Conservation (phyloP, 345 rosid genomes). For the Aquilaria sinensis region DNA sequence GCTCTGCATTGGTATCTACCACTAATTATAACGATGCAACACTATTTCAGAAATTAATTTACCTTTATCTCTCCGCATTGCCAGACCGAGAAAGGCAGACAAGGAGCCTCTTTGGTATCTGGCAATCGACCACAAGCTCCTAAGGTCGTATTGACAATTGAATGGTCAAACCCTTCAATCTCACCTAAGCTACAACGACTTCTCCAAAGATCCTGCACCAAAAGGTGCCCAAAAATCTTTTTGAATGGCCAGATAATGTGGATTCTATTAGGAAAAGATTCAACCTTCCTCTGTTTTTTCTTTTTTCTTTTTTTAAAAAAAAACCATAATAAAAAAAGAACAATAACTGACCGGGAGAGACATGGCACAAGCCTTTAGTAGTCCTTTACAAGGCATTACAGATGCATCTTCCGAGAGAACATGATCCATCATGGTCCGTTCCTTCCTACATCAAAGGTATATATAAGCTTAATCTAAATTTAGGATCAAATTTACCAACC, state of each 20-base stretch:
- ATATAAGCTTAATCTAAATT: too few relatives aligned
- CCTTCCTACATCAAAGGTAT: constrained; percentile 49
- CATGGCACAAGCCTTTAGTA: constrained; percentile 78
- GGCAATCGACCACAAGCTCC: constrained; percentile 78
- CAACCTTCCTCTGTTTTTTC: too few relatives aligned
- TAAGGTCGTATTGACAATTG: constrained; percentile 61
- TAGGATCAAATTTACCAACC: too few relatives aligned
- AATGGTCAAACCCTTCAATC: constrained; percentile 88
- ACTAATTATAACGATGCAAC: constrained; percentile 1
- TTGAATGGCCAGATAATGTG: neutral
- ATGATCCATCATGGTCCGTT: constrained; percentile 59
- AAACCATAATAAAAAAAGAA: neutral
- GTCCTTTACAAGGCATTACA: constrained; percentile 77
- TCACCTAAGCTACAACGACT: constrained; percentile 58
- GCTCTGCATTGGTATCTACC: neutral
- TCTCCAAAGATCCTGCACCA: constrained; percentile 73
- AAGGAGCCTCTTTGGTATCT: constrained; percentile 54
- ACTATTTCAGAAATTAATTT: constrained; percentile 8
- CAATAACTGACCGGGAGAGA: constrained; percentile 65
- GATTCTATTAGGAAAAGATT: too few relatives aligned
- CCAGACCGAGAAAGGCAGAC: constrained; percentile 72
- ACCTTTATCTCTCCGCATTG: constrained; percentile 88
- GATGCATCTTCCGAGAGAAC: constrained; percentile 51
- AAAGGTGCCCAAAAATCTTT: constrained; percentile 4
- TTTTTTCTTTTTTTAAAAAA: too few relatives aligned